Base-by-base conservation (phyloP, 1,139 yeast species). In the Kurtzmaniella quercitrusa region DNA sequence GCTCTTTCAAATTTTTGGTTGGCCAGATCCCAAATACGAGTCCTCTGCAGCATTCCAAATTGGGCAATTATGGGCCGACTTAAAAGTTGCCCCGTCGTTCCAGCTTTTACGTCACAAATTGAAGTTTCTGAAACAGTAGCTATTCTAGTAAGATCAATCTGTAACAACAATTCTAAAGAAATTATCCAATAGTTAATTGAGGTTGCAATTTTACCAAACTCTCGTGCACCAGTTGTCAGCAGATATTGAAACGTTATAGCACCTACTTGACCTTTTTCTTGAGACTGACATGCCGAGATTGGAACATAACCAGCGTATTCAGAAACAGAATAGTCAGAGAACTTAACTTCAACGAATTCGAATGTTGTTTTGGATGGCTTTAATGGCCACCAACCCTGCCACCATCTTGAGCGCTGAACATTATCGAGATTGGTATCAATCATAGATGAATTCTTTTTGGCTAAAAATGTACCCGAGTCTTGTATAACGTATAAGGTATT, bases 261-360 rank as follows among this genome's bases (percentile, higher is more conserved):
- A 1, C 64, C 64, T 3, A 41, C 42, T 3, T 54, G 47, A 2
- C 63, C 65, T 27, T 34, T 45, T 37, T 56, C 53, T 29, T 55
- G 60, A 2, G 63, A 57, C 33, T 57, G 62, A 40, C 65, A 60
- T 1, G 57, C 48, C 39, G 61, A 58, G 2, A 56, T 51, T 1
- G 65, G 64, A 38, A 60, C 48, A 23, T 45, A 50, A 2, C 62
- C 63, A 1, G 58, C 56, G 37, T 56, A 60, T 9, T 37, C 43
- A 3, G 33, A 41, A 1, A 34, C 25, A 5, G 42, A 34, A 2
- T 39, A 21, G 16, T 52, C 42, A 10, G 43, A 43, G 33, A 48
- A 48, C 2, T 43, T 37, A 21, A 52, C 48, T 40, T 59, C 59
- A 5, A 55, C 43, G 62, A 62, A 59, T 4, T 53, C 50, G n/a